Evolutionary conservation across 1,139 yeast species (phyloP).

Genomic region (Casaregolazyma lundiana): DNA sequence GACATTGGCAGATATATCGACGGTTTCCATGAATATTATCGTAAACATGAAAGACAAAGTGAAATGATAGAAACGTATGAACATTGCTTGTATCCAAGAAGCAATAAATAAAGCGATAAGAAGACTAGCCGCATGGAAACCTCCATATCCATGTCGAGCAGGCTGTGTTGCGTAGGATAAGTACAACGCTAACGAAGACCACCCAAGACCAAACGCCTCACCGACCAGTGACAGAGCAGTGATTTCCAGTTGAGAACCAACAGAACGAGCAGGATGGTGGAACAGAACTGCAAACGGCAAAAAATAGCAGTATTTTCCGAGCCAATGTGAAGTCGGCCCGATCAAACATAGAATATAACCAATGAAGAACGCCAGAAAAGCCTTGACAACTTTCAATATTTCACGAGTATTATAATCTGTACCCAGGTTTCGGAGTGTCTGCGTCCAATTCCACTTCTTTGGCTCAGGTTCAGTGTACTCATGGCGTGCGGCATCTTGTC

Average conservation of each 20-base stretch:
- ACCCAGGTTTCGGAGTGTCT: no score
- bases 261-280: conserved; percentile 45
- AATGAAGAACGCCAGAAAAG: conserved; percentile 39
- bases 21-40: conserved; percentile 33
- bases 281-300: conserved; percentile 41
- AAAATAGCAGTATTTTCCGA: conserved; percentile 38
- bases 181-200: conserved; percentile 42
- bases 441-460: background rate
- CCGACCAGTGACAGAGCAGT: conserved; percentile 41
- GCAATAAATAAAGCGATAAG: conserved; percentile 37
- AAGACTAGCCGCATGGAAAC: conserved; percentile 42
- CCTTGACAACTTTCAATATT: conserved; percentile 16
- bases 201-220: conserved; percentile 45
- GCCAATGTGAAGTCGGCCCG: conserved; percentile 38
- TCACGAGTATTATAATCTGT: background rate
- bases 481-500: conserved; percentile 20
- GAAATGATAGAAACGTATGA: conserved; percentile 39
- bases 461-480: background rate
- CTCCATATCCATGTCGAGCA: conserved; percentile 43
- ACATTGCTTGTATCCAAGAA: conserved; percentile 42
- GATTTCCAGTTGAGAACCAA: conserved; percentile 48
- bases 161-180: conserved; percentile 40
- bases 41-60: conserved; percentile 38
- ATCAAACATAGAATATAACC: conserved; percentile 40
- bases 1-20: conserved; percentile 18